Base-by-base conservation (phyloP, 2,329 filamentous ascomycete genomes). In the Talaromyces sp. region DNA sequence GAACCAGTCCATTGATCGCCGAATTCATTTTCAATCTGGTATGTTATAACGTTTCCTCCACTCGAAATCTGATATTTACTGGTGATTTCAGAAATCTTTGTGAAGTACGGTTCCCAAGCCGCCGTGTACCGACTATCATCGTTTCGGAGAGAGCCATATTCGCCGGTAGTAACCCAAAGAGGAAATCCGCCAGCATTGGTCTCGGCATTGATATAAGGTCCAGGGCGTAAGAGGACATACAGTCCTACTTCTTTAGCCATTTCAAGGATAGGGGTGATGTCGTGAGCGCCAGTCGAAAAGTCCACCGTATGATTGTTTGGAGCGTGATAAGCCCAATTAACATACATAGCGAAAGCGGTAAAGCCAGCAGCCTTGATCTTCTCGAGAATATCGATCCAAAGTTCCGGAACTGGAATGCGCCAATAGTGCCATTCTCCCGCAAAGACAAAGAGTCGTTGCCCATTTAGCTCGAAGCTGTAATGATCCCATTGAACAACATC, bases 281-380 rank as follows among this genome's bases (percentile, higher is more conserved):
- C 87, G 70, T 93, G 91, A n/a, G 93, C 82, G 0, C 90, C 91
- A 3, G 91, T 86, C 16, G 27, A 16, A 52, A 52, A 52, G n/a
- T 56, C 50, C 11, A 56, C 31, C 8, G 31, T 35, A 35, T 35
- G n/a, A 11, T 56, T 35, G 31, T 37, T 37, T 22, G 50, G 31
- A 0, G 87, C 88, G 8, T 81, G 81, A 71, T 91, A 92, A 3
- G 88, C 90, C 92, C 91, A 96, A 70, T 93, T 84, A 4, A 88
- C 82, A 71, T 94, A 94, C 74, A 93, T 92, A 0, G 90, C 92
- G 1, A 93, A 89, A 52, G 86, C 84, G 70, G 90, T 93, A 77
- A 92, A 93, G 0, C 92, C 92, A 1, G 92, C 78, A 0, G 90
- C 88, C 75, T 90, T 93, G 75, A 94, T 87, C 77, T 96, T 96